A percentile compares a stretch with the other conserved stretches of the same genome.
Evolutionary conservation across 306 rosid genomes (phyloP).

Genomic region (Quercus suber): DNA sequence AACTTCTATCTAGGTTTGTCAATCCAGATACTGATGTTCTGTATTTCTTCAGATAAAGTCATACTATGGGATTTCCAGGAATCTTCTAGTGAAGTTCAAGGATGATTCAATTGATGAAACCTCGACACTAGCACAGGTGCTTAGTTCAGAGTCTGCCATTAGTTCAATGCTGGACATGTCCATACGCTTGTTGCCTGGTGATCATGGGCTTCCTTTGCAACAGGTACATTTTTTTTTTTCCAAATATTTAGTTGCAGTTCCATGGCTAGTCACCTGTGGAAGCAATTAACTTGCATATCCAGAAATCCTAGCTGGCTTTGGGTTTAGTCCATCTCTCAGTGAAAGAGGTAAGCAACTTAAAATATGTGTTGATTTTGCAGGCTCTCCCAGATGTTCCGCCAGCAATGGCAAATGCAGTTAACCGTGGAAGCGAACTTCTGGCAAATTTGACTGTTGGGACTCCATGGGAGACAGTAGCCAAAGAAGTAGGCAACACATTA

Average conservation of each 20-base stretch:
- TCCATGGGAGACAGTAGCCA: slow-evolving; percentile 91
- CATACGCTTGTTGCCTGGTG: slow-evolving; percentile 80
- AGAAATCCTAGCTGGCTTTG: background rate
- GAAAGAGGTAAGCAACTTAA: background rate
- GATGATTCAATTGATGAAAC: slow-evolving; percentile 93
- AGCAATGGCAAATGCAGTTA: slow-evolving; percentile 93
- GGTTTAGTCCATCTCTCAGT: background rate
- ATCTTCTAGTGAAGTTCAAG: slow-evolving; percentile 83
- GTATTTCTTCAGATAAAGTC: slow-evolving; percentile 72
- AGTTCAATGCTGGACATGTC: slow-evolving; percentile 97
- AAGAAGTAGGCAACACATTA: slow-evolving; percentile 80
- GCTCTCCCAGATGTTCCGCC: slow-evolving; percentile 95
- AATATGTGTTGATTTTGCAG: slow-evolving; percentile 40
- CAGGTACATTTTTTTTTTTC: slow-evolving; percentile 50
- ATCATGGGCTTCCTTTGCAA: slow-evolving; percentile 91
- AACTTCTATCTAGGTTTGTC: slow-evolving; percentile 1
- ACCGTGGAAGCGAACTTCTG: slow-evolving; percentile 84
- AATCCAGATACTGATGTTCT: background rate
- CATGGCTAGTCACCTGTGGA: background rate
- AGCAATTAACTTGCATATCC: background rate
- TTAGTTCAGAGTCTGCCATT: slow-evolving; percentile 85
- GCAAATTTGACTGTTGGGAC: slow-evolving; percentile 73
- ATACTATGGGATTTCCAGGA: slow-evolving; percentile 85
- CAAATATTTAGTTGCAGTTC: background rate
- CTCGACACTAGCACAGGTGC: slow-evolving; percentile 70